Evolutionary conservation across 768 basidiomycete genomes (phyloP).

Genomic region (Tephrocybe sp.): DNA sequence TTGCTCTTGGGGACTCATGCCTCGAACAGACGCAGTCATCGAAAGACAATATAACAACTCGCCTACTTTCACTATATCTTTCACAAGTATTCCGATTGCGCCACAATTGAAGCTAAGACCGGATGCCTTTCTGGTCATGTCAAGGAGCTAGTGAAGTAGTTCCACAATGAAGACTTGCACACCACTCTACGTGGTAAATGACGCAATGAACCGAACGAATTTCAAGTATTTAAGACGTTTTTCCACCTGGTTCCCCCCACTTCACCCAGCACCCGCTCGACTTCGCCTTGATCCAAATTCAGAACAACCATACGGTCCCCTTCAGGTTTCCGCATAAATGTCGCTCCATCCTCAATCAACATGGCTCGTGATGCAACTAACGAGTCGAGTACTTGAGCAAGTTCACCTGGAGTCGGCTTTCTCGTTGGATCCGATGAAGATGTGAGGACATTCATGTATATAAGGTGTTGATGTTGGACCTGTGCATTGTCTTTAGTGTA

Average conservation of each 20-base stretch:
- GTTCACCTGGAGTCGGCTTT: slow-evolving; percentile 61
- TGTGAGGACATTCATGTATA: slow-evolving; percentile 65
- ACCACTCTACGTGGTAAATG: not conserved
- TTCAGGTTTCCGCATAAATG: slow-evolving; percentile 52
- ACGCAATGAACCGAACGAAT: no score
- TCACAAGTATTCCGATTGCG: no score
- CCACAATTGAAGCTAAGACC: no score
- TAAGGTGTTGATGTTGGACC: slow-evolving; percentile 77
- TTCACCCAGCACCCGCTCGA: slow-evolving; percentile 83
- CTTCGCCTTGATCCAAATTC: slow-evolving; percentile 83
- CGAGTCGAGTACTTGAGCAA: slow-evolving; percentile 70
- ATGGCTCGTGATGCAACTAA: slow-evolving; percentile 78
- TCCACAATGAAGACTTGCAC: no score
- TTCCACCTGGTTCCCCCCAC: slow-evolving; percentile 73
- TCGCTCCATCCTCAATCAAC: slow-evolving; percentile 64
- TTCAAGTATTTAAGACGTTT: slow-evolving; percentile 39
- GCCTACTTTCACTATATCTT: no score
- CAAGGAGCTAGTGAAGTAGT: no score
- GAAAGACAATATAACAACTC: no score
- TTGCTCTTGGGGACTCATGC: no score
- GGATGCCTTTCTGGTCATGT: no score
- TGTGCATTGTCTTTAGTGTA: not conserved
- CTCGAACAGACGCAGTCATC: no score
- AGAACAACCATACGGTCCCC: slow-evolving; percentile 73
- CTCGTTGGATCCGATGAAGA: slow-evolving; percentile 56